phyloP scores from a whole-genome alignment of 208 protist genomes.

The Crithidia bombi region DNA sequence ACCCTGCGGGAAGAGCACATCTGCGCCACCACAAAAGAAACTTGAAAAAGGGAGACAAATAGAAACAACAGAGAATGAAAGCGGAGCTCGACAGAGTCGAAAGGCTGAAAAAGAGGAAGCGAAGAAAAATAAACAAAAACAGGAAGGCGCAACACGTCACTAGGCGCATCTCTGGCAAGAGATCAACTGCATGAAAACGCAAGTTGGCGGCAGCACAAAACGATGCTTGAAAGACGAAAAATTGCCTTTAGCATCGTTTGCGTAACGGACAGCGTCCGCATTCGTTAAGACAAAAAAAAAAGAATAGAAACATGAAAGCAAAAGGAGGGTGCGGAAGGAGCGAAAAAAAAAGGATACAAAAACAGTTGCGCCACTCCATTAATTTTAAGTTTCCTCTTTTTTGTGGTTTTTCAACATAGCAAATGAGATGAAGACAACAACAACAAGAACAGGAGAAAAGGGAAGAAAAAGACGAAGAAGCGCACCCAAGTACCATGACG shows the following conservation, averaged over 20 bases:
- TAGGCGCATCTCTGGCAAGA: conserved; percentile 11
- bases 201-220: conserved; percentile 2
- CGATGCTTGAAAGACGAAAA: conserved; percentile 3
- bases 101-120: conserved; percentile 9
- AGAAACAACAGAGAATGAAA: neutral
- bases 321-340: neutral
- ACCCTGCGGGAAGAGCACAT: no score
- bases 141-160: conserved; percentile 2
- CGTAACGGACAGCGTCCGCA: neutral
- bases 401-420: no score
- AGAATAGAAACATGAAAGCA: neutral
- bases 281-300: neutral
- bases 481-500: neutral
- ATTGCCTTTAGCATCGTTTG: neutral
- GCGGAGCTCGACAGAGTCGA: neutral
- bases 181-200: conserved; percentile 4
- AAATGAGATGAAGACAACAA: neutral
- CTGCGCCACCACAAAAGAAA: neutral
- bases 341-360: neutral
- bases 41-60: neutral
- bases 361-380: neutral
- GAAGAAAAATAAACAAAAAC: neutral
- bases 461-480: neutral
- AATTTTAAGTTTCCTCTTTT: no score
- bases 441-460: conserved; percentile 17